Evolutionary conservation across 176 grass and related monocot genomes (phyloP).

Genomic region (Sorghum bicolor): DNA sequence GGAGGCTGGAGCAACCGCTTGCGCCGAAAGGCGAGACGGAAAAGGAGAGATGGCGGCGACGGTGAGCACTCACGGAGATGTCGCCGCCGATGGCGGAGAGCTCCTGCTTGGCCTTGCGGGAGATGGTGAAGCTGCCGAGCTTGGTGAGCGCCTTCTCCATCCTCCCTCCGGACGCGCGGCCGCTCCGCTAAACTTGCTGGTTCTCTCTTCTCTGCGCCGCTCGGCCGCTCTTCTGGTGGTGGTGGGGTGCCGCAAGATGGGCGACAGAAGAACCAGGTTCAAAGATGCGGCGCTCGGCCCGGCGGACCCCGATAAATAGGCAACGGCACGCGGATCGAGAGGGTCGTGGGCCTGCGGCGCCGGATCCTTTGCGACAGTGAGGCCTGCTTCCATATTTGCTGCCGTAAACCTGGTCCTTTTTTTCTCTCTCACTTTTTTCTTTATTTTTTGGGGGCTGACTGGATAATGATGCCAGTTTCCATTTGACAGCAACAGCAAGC

Average conservation of each 20-base stretch:
- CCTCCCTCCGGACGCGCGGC: neutral
- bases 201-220: neutral
- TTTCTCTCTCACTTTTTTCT: neutral
- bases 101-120: slow-evolving; percentile 94
- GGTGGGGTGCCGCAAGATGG: slow-evolving; percentile 21
- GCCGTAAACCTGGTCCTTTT: neutral
- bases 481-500: neutral
- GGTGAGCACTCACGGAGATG: slow-evolving; percentile 56
- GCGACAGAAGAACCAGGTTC: slow-evolving; percentile 33
- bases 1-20: neutral
- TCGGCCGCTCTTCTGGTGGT: neutral
- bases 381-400: neutral
- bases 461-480: neutral
- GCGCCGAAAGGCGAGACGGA: neutral
- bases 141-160: slow-evolving; percentile 91
- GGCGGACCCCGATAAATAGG: neutral
- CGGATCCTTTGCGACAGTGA: slow-evolving; percentile 17
- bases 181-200: neutral
- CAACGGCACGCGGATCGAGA: neutral
- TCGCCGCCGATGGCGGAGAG: slow-evolving; percentile 92
- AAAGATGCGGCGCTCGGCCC: neutral
- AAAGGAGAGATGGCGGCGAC: neutral
- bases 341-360: neutral
- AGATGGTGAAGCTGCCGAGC: slow-evolving; percentile 82
- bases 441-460: neutral